Evolutionary conservation across 768 basidiomycete species (phyloP).

Genomic region (Boletus barrowsii): DNA sequence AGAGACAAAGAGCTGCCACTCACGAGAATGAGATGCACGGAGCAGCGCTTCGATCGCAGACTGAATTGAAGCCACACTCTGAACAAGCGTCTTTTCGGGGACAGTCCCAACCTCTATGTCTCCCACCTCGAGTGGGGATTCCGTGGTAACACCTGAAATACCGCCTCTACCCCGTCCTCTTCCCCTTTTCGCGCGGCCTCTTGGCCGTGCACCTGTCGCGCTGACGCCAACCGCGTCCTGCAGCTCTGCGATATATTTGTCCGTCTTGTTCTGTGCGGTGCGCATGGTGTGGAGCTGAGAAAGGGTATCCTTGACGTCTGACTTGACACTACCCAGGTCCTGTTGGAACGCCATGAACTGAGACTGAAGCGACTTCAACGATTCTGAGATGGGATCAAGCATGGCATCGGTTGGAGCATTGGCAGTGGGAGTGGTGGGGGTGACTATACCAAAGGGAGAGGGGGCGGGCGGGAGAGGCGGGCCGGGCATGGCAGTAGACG

Average conservation of each 20-base stretch:
- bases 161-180: neutral
- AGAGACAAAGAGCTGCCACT: neutral
- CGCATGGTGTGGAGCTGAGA: slow-evolving; percentile 14
- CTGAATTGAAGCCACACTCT: slow-evolving; percentile 20
- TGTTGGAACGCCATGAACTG: slow-evolving; percentile 17
- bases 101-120: neutral
- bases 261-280: slow-evolving; percentile 12
- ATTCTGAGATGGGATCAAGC: neutral
- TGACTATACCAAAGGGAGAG: neutral
- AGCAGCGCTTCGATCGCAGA: slow-evolving; percentile 20
- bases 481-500: neutral
- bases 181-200: neutral
- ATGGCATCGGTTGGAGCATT: neutral
- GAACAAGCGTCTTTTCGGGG: slow-evolving; percentile 3
- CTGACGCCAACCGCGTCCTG: slow-evolving; percentile 14
- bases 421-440: neutral
- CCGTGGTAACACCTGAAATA: neutral
- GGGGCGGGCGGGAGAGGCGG: neutral
- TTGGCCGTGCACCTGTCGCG: neutral
- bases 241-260: slow-evolving; percentile 6
- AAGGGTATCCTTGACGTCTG: slow-evolving; percentile 16
- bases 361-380: slow-evolving; percentile 8
- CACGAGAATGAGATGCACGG: slow-evolving; percentile 3
- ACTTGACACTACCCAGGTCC: slow-evolving; percentile 2
- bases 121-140: neutral